phyloP scores from a whole-genome alignment of 2,329 filamentous ascomycete species.

The Beauveria brongniartii region DNA sequence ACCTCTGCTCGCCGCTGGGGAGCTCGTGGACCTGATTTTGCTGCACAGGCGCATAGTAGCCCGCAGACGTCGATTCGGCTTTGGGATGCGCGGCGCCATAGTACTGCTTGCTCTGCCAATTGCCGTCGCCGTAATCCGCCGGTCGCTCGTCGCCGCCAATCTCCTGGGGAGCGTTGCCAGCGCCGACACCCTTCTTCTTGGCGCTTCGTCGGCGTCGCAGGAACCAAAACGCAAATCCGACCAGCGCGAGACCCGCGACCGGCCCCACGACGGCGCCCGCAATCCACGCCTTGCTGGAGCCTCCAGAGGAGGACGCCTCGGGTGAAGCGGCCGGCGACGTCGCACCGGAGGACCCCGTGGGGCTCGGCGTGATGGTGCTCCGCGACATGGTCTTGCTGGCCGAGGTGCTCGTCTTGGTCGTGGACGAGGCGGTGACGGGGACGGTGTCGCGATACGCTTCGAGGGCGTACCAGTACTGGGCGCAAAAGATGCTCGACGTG shows the following conservation, averaged over 20 bases:
- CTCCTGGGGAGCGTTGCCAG: neutral
- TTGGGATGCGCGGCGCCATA: constrained; percentile 6
- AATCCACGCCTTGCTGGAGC: constrained; percentile 5
- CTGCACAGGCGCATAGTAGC: constrained; percentile 7
- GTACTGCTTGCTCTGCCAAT: constrained; percentile 4
- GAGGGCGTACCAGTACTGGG: constrained; percentile 5
- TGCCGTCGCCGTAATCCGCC: neutral
- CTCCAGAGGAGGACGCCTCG: neutral
- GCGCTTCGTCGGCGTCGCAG: neutral
- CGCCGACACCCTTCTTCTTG: neutral
- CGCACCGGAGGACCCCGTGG: neutral
- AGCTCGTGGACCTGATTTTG: constrained; percentile 7
- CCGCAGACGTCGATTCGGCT: neutral
- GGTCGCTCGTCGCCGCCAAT: constrained; percentile 9
- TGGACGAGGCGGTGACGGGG: neutral
- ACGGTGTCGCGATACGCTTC: constrained; percentile 8
- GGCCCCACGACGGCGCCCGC: constrained; percentile 7
- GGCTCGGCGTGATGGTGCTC: neutral
- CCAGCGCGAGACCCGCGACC: neutral
- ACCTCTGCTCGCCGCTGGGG: neutral
- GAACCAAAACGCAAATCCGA: constrained; percentile 5
- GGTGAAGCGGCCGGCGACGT: neutral
- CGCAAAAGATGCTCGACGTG: constrained; percentile 10
- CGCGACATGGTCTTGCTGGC: neutral
- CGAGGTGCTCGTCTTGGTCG: neutral